Base-by-base conservation (phyloP, 2,329 filamentous ascomycete genomes). In the Botryosphaeria agaves region DNA sequence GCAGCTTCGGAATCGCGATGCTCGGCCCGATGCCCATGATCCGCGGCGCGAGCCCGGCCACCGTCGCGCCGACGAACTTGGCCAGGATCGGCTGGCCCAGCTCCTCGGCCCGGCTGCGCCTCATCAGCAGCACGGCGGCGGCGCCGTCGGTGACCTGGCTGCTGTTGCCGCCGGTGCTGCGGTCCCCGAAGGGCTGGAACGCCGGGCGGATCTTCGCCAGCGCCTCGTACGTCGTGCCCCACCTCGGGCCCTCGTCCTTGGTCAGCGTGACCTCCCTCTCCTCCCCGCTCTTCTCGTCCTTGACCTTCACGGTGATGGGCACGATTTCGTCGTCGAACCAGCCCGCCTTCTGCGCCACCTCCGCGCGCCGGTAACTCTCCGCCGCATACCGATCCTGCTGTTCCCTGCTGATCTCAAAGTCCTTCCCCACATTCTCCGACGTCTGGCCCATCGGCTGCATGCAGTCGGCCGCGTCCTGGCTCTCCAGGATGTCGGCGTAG, bases 361-460 rank as follows among this genome's bases (percentile, higher is more conserved):
- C 89, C 17, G 89, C 89, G 28, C 84, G 70, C 40, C 75, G 70
- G 64, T 84, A 98, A 27, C 76, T 84, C 61, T 91, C 83, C 7
- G 79, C 79, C 0, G 89, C 82, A 53, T 75, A 95, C 41, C 67
- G 62, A 56, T 98, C 89, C 59, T 95, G 81, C 51, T 61, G 59
- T 49, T 85, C 74, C 36, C 89, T 72, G 2, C 71, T 60, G 50
- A 98, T 76, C 49, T 77, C 71, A 55, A 95, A 95, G 59, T 95
- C 89, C 29, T 72, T 72, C 44, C 77, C 83, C 17, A 98, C 84
- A 51, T 95, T 95, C 64, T 98, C 89, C 35, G 78, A 87, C 3
- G 89, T 98, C 71, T 92, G 91, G 14, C 89, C 89, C 89, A 98
- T 98, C 41, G 87, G 80, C 66, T 84, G 72, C 72, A 87, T 72